Conservation (phyloP, 1,139 yeast genomes). For the Yamadazyma sp. region DNA sequence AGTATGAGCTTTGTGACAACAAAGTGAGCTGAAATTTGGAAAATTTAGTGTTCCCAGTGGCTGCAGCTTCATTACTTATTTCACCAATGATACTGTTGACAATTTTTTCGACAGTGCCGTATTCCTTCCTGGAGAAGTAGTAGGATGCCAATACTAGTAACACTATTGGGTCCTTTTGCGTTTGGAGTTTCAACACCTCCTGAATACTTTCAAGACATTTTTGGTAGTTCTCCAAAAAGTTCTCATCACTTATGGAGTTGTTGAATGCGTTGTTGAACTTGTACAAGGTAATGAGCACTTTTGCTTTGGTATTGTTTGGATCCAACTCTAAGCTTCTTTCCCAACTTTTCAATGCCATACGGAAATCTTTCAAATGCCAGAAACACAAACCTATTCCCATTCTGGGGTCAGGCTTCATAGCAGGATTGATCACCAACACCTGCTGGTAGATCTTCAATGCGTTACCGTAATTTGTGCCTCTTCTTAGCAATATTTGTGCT, state of each 20-base stretch:
- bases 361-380: slow-evolving; percentile 81
- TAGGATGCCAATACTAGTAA: slow-evolving; percentile 51
- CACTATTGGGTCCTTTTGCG: slow-evolving; percentile 36
- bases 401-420: slow-evolving; percentile 86
- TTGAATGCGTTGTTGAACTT: slow-evolving; percentile 65
- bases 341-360: slow-evolving; percentile 83
- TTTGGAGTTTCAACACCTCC: slow-evolving; percentile 23
- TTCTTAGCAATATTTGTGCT: slow-evolving; percentile 75
- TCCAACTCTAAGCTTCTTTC: slow-evolving; percentile 70
- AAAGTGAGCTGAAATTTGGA: slow-evolving; percentile 37
- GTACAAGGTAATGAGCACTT: slow-evolving; percentile 64
- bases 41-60: slow-evolving; percentile 19
- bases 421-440: slow-evolving; percentile 72
- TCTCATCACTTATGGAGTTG: slow-evolving; percentile 58
- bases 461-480: slow-evolving; percentile 62
- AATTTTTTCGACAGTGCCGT: slow-evolving; percentile 56
- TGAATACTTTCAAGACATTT: slow-evolving; percentile 40
- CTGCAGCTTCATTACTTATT: slow-evolving; percentile 23
- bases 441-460: slow-evolving; percentile 85
- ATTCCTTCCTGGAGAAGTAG: slow-evolving; percentile 61
- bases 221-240: slow-evolving; percentile 52
- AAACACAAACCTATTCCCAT: slow-evolving; percentile 93
- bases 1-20: slow-evolving; percentile 76
- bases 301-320: slow-evolving; percentile 60
- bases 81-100: slow-evolving; percentile 49